Evolutionary conservation across 768 basidiomycete genomes (phyloP), one percentile per base, ranked within the genome.

Genomic region (Albatrellus ellisii): DNA sequence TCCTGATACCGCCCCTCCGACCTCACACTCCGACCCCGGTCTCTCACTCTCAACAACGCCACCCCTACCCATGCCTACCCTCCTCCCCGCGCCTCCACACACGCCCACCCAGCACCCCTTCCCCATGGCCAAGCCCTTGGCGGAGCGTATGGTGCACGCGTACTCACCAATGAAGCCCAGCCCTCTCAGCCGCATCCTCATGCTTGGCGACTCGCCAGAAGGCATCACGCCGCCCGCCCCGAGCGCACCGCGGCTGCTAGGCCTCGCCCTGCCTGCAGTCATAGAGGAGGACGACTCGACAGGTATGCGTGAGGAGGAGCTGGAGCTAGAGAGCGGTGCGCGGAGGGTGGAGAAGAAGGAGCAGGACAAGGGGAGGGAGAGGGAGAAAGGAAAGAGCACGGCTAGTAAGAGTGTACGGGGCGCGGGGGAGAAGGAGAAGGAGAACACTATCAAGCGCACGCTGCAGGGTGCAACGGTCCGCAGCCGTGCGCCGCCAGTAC

Each of bases 91-190:
- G 15, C 38, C 42, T 6, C 31, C 60, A 24, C 54, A 64, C 10
- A 58, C 61, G 14, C 47, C 58, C 6, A 47, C 50, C n/a, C 63
- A 59, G 21, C 65, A 57, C n/a, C 65, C 72, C 1, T 84, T 80
- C 61, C 80, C 80, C 0, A 62, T 79, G 34, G 79, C 81, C 2
- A 86, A 82, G 52, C 81, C 84, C 9, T 62, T 78, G 37, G 77
- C 73, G 2, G 60, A 66, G 41, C 74, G 69, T 42, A 82, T 84
- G 77, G 66, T 72, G 4, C 85, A 89, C 48, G 82, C 84, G 0
- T 89, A 88, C 48, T 87, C 86, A 0, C 85, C 85, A 22, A 77
- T 66, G 2, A 79, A 75, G 56, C 85, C 86, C 0, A 86, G 82
- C 47, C 85, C 85, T 2, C 66, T 89, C 25, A 85, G 81, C 46